Evolutionary conservation across 1,284 basidiomycete genomes (phyloP).

Genomic region (Ceratobasidium sp.): DNA sequence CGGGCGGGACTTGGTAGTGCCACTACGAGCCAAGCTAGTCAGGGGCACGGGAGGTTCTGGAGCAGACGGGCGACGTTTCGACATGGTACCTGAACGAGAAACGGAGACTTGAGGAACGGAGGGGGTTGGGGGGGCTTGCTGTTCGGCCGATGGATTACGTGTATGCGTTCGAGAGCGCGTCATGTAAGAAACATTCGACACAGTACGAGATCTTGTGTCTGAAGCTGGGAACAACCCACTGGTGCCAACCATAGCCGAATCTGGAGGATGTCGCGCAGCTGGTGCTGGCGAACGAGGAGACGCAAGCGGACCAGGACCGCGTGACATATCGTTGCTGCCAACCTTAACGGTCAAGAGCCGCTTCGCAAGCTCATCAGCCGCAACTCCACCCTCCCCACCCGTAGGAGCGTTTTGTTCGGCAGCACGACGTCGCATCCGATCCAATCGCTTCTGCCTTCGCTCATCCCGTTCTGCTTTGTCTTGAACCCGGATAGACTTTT

Average conservation of each 20-base stretch:
- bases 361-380: slow-evolving; percentile 41
- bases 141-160: slow-evolving; percentile 18
- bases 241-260: background rate
- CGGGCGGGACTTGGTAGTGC: slow-evolving; percentile 7
- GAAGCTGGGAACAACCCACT: slow-evolving; percentile 1
- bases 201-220: slow-evolving; percentile 5
- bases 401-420: slow-evolving; percentile 1
- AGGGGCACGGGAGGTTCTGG: slow-evolving; percentile 15
- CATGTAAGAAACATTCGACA: slow-evolving; percentile 31
- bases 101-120: background rate
- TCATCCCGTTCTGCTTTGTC: slow-evolving; percentile 49
- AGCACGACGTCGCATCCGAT: slow-evolving; percentile 17
- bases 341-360: slow-evolving; percentile 38
- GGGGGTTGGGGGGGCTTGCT: background rate
- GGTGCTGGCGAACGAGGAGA: slow-evolving; percentile 24
- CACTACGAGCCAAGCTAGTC: slow-evolving; percentile 12
- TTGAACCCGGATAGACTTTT: slow-evolving; percentile 74
- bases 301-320: slow-evolving; percentile 12
- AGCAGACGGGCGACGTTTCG: slow-evolving; percentile 1
- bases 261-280: background rate
- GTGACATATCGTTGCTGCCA: background rate
- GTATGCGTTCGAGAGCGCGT: slow-evolving; percentile 29
- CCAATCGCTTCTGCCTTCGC: slow-evolving; percentile 18
- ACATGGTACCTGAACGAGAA: slow-evolving; percentile 26
- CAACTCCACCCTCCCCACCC: slow-evolving; percentile 27